Conservation (phyloP, 441 rosid genomes). For the Cnidoscolus chayamansa region DNA sequence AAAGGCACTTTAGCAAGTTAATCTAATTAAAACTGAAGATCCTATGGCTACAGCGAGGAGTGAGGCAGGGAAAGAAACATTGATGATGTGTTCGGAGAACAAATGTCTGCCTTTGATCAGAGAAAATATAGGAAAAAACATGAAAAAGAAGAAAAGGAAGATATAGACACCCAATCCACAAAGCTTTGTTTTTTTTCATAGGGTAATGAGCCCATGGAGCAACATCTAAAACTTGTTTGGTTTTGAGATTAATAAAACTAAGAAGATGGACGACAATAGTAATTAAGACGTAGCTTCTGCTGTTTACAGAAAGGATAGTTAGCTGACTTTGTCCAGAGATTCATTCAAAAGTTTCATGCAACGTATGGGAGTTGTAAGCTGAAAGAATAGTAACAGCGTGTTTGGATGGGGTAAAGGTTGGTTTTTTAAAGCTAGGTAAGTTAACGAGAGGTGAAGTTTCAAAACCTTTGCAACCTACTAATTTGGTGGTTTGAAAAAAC, state of each 20-base stretch:
- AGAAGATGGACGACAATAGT: background rate
- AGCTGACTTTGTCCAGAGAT: background rate
- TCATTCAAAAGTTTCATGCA: no score
- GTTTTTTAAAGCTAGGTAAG: no score
- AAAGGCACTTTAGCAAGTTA: background rate
- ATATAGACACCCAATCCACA: background rate
- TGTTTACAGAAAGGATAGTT: constrained; percentile 1
- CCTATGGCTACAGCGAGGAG: background rate
- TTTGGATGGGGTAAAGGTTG: no score
- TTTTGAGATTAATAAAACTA: background rate
- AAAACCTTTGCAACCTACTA: no score
- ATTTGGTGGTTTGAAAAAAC: no score
- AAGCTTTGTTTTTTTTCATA: background rate
- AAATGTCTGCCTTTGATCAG: background rate
- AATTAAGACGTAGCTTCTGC: background rate
- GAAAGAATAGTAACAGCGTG: no score
- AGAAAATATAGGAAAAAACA: background rate
- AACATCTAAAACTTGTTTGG: background rate
- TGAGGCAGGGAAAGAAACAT: background rate
- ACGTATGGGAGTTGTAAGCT: background rate
- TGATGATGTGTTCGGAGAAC: background rate
- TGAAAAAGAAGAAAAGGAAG: no score
- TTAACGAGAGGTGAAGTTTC: no score
- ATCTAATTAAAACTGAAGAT: background rate
- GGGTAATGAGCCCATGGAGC: background rate